A percentile compares a stretch with the other conserved stretches of the same genome.
These are phyloP conservation scores for Leccinum broughii DNA, from an alignment of 768 basidiomycete species.

Conservation along the genomic window DNA sequence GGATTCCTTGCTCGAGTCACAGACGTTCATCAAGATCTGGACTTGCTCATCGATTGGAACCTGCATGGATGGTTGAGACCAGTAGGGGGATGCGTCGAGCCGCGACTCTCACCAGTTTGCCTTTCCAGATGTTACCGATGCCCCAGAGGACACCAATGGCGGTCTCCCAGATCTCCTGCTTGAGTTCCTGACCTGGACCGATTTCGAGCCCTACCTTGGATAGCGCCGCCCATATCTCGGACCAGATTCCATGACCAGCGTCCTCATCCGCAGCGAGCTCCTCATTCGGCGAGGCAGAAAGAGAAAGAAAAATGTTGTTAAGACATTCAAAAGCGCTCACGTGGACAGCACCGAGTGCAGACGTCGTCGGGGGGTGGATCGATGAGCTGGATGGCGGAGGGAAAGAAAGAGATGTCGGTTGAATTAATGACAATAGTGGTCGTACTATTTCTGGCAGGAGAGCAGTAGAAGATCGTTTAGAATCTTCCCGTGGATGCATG, in stretches of 20 bases:
- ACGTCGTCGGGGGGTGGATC: slow-evolving; percentile 85
- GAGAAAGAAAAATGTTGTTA: slow-evolving; percentile 83
- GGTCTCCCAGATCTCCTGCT: slow-evolving; percentile 76
- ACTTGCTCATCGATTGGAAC: slow-evolving; percentile 61
- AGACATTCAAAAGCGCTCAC: slow-evolving; percentile 85
- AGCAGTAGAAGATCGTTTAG: slow-evolving; percentile 28
- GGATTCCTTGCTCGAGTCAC: slow-evolving; percentile 39
- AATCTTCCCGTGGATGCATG: slow-evolving; percentile 13
- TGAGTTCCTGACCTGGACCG: slow-evolving; percentile 63
- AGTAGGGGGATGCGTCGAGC: background rate
- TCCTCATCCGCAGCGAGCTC: slow-evolving; percentile 45
- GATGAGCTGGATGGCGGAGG: slow-evolving; percentile 69
- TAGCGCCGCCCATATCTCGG: slow-evolving; percentile 63
- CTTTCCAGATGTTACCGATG: slow-evolving; percentile 74
- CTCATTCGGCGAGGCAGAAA: slow-evolving; percentile 50
- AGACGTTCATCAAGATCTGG: slow-evolving; percentile 64
- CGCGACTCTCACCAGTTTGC: slow-evolving; percentile 50
- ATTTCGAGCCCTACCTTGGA: slow-evolving; percentile 57
- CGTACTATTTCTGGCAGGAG: slow-evolving; percentile 64
- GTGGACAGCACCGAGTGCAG: slow-evolving; percentile 80
- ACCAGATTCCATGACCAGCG: slow-evolving; percentile 59
- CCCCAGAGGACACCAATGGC: slow-evolving; percentile 88
- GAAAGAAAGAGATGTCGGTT: slow-evolving; percentile 81
- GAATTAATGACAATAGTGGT: slow-evolving; percentile 67
- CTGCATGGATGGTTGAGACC: slow-evolving; percentile 34